Evolutionary conservation across 2,329 filamentous ascomycete species (phyloP).

Genomic region (Talaromyces sp.): DNA sequence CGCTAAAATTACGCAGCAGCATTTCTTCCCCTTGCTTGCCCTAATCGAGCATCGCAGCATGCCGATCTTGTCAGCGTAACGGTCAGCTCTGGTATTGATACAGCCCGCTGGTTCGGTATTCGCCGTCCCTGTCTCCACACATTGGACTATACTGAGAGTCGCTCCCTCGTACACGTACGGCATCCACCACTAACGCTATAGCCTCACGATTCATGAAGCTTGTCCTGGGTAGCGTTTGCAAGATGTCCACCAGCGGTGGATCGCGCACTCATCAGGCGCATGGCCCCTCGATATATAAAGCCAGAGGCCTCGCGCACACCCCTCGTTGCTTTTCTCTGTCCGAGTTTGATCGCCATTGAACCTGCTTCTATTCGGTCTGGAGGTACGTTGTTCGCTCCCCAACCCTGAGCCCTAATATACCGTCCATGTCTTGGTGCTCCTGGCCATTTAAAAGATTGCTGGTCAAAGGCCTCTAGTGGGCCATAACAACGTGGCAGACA

Average conservation of each 20-base stretch:
- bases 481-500: neutral
- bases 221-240: neutral
- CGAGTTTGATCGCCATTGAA: neutral
- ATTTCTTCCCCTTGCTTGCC: neutral
- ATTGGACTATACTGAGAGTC: neutral
- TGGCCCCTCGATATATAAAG: neutral
- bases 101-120: neutral
- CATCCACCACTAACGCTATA: neutral
- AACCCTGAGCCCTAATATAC: neutral
- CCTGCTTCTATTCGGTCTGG: neutral
- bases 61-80: neutral
- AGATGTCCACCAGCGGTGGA: neutral
- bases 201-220: neutral
- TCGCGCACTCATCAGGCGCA: neutral
- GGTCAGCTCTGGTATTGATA: neutral
- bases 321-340: neutral
- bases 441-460: neutral
- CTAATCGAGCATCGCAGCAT: neutral
- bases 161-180: neutral
- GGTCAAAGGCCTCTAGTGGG: no score
- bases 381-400: neutral
- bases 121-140: neutral
- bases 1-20: neutral
- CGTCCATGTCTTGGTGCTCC: neutral
- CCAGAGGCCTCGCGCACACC: neutral